These are phyloP conservation scores for Oleoguttula mirabilis DNA, from an alignment of 495 filamentous ascomycete genomes.

Conservation along the genomic window DNA sequence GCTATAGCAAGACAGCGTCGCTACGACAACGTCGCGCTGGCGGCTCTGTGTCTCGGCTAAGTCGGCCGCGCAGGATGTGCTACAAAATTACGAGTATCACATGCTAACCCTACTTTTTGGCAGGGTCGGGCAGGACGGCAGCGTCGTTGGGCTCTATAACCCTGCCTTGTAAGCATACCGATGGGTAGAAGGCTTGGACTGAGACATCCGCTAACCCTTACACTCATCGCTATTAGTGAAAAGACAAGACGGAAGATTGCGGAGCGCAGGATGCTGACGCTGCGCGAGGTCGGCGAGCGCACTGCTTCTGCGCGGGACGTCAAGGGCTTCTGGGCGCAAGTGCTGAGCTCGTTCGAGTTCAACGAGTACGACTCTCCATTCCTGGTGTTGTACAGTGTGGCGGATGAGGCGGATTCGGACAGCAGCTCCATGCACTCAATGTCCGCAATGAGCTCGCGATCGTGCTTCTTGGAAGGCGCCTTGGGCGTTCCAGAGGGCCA, in stretches of 20 bases:
- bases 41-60: no score
- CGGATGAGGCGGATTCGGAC: conserved; percentile 48
- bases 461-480: conserved; percentile 47
- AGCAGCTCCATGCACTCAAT: conserved; percentile 49
- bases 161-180: no score
- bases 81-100: no score
- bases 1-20: no score
- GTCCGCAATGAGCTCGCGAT: conserved; percentile 39
- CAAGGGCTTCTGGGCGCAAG: conserved; percentile 48
- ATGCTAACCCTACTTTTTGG: no score
- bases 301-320: conserved; percentile 55
- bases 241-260: conserved; percentile 53
- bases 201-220: no score
- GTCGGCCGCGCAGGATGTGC: conserved; percentile 51
- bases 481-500: conserved; percentile 52
- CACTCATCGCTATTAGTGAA: no score
- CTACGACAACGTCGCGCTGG: no score
- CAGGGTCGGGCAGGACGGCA: conserved; percentile 44
- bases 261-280: conserved; percentile 53
- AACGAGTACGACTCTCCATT: conserved; percentile 55
- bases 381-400: conserved; percentile 50
- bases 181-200: no score
- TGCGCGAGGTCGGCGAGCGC: conserved; percentile 57
- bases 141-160: conserved; percentile 56
- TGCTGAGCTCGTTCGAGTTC: conserved; percentile 44